Conservation (phyloP, 352 stramenopile species). For the Phytophthora aleatoria region DNA sequence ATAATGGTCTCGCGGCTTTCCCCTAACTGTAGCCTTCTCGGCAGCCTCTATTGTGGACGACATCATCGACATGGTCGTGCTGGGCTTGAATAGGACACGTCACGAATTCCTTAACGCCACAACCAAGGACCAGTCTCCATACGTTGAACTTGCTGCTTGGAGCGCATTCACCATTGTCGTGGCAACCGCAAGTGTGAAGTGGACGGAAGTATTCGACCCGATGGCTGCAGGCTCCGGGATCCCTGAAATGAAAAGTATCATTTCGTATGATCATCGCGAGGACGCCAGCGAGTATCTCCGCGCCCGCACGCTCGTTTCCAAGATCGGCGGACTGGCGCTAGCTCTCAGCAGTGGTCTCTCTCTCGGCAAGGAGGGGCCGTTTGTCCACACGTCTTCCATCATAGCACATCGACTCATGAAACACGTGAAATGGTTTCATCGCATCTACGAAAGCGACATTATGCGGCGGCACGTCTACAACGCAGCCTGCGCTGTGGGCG, state of each 20-base stretch:
- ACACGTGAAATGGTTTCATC: slow-evolving; percentile 64
- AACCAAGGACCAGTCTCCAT: slow-evolving; percentile 6
- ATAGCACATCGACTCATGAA: slow-evolving; percentile 88
- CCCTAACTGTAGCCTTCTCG: neutral
- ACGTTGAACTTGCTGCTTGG: slow-evolving; percentile 36
- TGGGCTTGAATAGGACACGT: slow-evolving; percentile 39
- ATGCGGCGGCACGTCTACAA: slow-evolving; percentile 84
- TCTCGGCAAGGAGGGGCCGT: slow-evolving; percentile 97
- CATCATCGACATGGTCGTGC: slow-evolving; percentile 30
- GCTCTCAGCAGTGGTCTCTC: slow-evolving; percentile 91
- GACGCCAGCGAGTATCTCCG: slow-evolving; percentile 54
- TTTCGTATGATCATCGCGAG: slow-evolving; percentile 58
- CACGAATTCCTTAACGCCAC: slow-evolving; percentile 12
- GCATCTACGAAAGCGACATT: slow-evolving; percentile 68
- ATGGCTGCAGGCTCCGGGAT: slow-evolving; percentile 68
- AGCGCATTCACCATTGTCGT: slow-evolving; percentile 41
- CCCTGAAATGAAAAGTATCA: slow-evolving; percentile 82
- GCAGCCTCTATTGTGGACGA: slow-evolving; percentile 63
- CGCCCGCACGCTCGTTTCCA: slow-evolving; percentile 64
- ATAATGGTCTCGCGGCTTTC: neutral
- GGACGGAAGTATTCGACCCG: slow-evolving; percentile 50
- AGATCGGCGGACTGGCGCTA: slow-evolving; percentile 91
- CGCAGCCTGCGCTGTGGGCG: slow-evolving; percentile 88
- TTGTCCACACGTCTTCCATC: slow-evolving; percentile 93
- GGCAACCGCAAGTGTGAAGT: slow-evolving; percentile 42